Conservation (phyloP, 1,284 basidiomycete species). For the Tausonia pullulans region DNA sequence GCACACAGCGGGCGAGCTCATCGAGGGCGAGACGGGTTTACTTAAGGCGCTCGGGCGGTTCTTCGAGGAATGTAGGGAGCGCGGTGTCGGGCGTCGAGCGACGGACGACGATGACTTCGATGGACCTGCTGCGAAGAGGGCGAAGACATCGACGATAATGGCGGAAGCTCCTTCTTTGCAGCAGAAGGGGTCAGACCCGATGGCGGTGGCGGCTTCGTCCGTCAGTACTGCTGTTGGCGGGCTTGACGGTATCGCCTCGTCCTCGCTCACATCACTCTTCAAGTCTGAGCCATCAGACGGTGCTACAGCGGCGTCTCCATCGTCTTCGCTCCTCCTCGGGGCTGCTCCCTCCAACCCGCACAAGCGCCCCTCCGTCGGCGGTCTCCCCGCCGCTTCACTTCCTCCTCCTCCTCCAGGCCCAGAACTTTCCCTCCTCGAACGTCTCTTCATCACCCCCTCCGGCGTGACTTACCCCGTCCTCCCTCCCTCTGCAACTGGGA, state of each 20-base stretch:
- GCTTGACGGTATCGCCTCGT: background rate
- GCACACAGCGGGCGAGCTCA: conserved; percentile 32
- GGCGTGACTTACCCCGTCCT: conserved; percentile 30
- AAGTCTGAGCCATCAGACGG: background rate
- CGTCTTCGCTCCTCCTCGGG: background rate
- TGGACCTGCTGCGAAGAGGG: background rate
- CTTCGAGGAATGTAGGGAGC: conserved; percentile 28
- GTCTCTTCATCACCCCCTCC: conserved; percentile 29
- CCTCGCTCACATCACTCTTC: background rate
- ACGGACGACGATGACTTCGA: conserved; percentile 12
- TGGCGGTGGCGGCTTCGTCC: no score
- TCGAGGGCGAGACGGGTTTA: conserved; percentile 35
- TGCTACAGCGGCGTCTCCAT: no score
- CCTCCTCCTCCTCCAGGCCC: conserved; percentile 24
- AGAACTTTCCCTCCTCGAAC: conserved; percentile 26
- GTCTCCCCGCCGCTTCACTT: background rate
- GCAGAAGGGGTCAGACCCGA: no score
- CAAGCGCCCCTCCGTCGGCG: background rate
- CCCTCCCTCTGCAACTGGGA: conserved; percentile 6
- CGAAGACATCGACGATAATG: background rate
- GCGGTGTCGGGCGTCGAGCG: conserved; percentile 23
- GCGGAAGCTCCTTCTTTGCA: background rate
- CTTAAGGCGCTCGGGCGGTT: conserved; percentile 32
- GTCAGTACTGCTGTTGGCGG: background rate
- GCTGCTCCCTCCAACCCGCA: background rate